A percentile compares a stretch with the other conserved stretches of the same genome.
Evolutionary conservation across 176 grass and related monocot species (phyloP).

Genomic region (Triticum aestivum): IWGSC_CS_RefSeq_v2.1 NC_057801.1:460705488-460705987

Average conservation of each 20-base stretch:
- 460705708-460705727: conserved; percentile 17
- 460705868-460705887: conserved; percentile 41
- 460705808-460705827: conserved; percentile 42
- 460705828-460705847: conserved; percentile 50
- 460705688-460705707: conserved; percentile 46
- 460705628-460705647: conserved; percentile 46
- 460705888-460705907: conserved; percentile 54
- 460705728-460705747: background rate
- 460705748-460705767: conserved; percentile 23
- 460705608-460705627: conserved; percentile 54
- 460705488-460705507: conserved; percentile 23
- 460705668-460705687: conserved; percentile 60
- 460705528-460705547: conserved; percentile 60
- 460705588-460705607: conserved; percentile 28
- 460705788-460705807: conserved; percentile 50
- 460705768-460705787: conserved; percentile 14
- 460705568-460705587: conserved; percentile 52
- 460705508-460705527: conserved; percentile 32
- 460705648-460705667: conserved; percentile 51
- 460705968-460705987: background rate
- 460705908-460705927: conserved; percentile 53
- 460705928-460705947: conserved; percentile 56
- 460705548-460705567: conserved; percentile 40
- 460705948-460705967: conserved; percentile 54
- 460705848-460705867: conserved; percentile 47